These are phyloP conservation scores for Mytilinidion resinicola DNA, from an alignment of 495 filamentous ascomycete species.

Conservation along the genomic window DNA sequence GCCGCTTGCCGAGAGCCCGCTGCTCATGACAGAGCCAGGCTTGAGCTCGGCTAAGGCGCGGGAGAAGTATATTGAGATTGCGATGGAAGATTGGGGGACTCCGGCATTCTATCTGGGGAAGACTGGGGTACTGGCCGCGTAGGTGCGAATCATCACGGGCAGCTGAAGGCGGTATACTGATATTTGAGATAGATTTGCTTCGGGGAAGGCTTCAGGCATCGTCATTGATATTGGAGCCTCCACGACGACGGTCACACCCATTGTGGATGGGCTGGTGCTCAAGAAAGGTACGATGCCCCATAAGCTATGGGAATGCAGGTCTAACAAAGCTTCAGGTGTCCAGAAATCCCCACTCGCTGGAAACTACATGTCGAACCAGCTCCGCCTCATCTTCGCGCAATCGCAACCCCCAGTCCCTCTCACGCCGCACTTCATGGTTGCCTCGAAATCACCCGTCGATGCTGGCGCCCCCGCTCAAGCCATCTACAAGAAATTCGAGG, in stretches of 20 bases:
- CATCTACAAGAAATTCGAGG: slow-evolving; percentile 58
- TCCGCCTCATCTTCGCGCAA: slow-evolving; percentile 70
- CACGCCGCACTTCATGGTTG: slow-evolving; percentile 79
- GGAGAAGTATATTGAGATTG: slow-evolving; percentile 88
- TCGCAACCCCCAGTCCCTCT: slow-evolving; percentile 72
- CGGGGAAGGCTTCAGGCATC: slow-evolving; percentile 85
- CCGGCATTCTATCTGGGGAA: slow-evolving; percentile 88
- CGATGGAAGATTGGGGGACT: slow-evolving; percentile 90
- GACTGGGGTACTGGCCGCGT: slow-evolving; percentile 59
- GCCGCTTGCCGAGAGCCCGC: slow-evolving; percentile 76
- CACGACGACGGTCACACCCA: slow-evolving; percentile 80
- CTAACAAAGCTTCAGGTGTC: slow-evolving; percentile 46
- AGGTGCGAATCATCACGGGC: slow-evolving; percentile 34
- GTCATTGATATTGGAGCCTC: slow-evolving; percentile 91
- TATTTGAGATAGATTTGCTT: slow-evolving; percentile 58
- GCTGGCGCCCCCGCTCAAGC: slow-evolving; percentile 73
- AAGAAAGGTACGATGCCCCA: slow-evolving; percentile 50
- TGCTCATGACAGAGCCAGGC: slow-evolving; percentile 89
- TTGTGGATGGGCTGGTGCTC: slow-evolving; percentile 90
- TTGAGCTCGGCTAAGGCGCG: slow-evolving; percentile 85
- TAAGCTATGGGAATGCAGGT: neutral
- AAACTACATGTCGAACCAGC: slow-evolving; percentile 80
- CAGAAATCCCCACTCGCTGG: slow-evolving; percentile 79
- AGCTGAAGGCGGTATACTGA: slow-evolving; percentile 7
- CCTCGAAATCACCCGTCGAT: slow-evolving; percentile 81